Base-by-base conservation (phyloP, 2,329 filamentous ascomycete genomes). In the Shiraia bambusicola region DNA sequence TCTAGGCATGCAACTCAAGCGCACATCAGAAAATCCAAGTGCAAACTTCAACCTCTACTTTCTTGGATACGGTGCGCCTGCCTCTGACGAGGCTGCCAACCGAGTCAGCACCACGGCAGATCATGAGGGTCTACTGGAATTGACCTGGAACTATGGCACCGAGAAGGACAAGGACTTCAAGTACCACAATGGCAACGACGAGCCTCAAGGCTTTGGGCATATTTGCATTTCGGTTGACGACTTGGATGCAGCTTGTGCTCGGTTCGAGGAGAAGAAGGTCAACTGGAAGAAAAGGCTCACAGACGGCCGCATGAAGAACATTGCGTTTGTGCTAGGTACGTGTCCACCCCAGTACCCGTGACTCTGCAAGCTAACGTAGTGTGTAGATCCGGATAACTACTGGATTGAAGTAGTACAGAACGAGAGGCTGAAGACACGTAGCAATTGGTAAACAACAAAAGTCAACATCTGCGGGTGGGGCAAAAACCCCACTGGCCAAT, bases 201-300 rank as follows among this genome's bases (percentile, higher is more conserved):
- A 95, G 67, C 92, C 92, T 1, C 90, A 96, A 68, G 93, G 93
- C 1, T 97, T 96, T 54, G 91, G 92, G 0, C 91, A 96, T 63
- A 90, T 96, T 48, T 94, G 89, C 63, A 74, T 97, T 38, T 78
- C 85, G 1, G 91, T 96, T 10, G 92, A 97, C 63, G 83, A 95
- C 64, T 65, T 97, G n/a, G 84, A 93, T 38, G 86, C 86, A 6
- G 91, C 93, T 8, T 96, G 92, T 71, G 73, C 84, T 63, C 81
- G 91, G 11, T 91, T 97, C 56, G 93, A 97, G 66, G 81, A 83
- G 40, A 74, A 88, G 63, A 81, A 85, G 5, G 86, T 92, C 40
- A 84, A 80, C 69, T 98, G 90, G 88, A 95, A 95, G 82, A 97
- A 97, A 83, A 80, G 88, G 52, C 77, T 97, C 48, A 95, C 88